These are phyloP conservation scores for Sporothrix dimorphospora DNA, from an alignment of 2,329 filamentous ascomycete genomes.

Conservation along the genomic window DNA sequence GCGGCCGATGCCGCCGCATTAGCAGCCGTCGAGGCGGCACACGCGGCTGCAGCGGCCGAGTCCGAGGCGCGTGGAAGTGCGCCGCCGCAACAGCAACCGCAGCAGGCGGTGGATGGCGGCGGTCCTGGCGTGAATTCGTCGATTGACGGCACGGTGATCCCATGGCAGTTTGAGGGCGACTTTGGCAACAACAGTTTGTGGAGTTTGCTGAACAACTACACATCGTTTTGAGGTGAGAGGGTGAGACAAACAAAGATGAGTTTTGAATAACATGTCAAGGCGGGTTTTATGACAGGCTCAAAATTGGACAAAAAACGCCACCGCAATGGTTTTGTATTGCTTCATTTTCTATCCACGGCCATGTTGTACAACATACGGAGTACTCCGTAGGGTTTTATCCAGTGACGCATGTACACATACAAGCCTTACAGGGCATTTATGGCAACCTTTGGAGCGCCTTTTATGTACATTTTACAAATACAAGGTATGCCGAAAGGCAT, in stretches of 20 bases:
- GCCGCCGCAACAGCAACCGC: background rate
- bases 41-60: background rate
- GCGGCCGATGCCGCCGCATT: background rate
- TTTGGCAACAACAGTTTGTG: constrained; percentile 60
- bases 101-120: background rate
- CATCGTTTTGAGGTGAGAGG: constrained; percentile 34
- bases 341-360: background rate
- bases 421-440: too few relatives aligned
- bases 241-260: background rate
- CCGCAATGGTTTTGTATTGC: background rate
- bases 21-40: constrained; percentile 23
- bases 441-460: background rate
- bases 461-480: background rate
- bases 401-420: too few relatives aligned
- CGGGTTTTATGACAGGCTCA: background rate
- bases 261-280: background rate
- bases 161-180: constrained; percentile 59
- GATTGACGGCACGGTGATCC: constrained; percentile 29
- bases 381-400: too few relatives aligned
- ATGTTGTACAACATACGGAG: background rate
- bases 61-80: background rate
- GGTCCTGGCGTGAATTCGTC: background rate
- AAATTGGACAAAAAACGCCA: constrained; percentile 3
- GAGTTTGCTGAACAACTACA: constrained; percentile 58
- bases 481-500: background rate